phyloP scores from a whole-genome alignment of 2,329 filamentous ascomycete species.

The Harringtonia lauricola region DNA sequence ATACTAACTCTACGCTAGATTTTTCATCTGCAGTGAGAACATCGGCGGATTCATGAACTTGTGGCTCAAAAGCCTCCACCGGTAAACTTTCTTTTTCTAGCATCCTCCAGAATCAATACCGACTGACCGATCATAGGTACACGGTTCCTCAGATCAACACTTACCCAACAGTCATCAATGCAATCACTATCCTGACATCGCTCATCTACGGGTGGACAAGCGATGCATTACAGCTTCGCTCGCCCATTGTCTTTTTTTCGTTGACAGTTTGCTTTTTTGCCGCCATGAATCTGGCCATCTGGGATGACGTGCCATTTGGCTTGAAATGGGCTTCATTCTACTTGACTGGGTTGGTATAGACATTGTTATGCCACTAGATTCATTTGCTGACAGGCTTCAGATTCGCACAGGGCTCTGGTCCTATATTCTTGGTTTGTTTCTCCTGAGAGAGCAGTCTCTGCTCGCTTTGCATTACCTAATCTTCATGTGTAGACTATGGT shows the following conservation, averaged over 20 bases:
- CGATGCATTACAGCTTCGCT: neutral
- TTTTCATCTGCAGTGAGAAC: conserved; percentile 1
- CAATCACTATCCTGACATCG: neutral
- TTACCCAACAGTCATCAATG: conserved; percentile 1
- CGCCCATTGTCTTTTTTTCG: conserved; percentile 1
- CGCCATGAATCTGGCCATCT: neutral
- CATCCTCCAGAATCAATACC: neutral
- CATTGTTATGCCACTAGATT: neutral
- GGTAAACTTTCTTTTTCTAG: neutral
- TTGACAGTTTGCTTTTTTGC: conserved; percentile 2
- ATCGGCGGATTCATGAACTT: neutral
- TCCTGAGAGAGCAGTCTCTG: neutral
- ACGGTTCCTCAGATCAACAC: conserved; percentile 1
- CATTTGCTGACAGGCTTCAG: neutral
- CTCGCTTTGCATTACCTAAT: neutral
- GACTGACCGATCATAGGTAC: neutral
- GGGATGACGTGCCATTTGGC: neutral
- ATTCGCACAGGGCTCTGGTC: neutral
- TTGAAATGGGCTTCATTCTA: conserved; percentile 2
- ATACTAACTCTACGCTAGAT: neutral
- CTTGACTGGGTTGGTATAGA: neutral
- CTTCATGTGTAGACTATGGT: neutral
- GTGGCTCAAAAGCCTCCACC: neutral
- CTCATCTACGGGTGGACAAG: conserved; percentile 1
- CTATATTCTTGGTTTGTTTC: neutral